A percentile compares a stretch with the other conserved stretches of the same genome.
Conservation (phyloP, 139 green algal species). For the Auxenochlorella pyrenoidosa region DNA sequence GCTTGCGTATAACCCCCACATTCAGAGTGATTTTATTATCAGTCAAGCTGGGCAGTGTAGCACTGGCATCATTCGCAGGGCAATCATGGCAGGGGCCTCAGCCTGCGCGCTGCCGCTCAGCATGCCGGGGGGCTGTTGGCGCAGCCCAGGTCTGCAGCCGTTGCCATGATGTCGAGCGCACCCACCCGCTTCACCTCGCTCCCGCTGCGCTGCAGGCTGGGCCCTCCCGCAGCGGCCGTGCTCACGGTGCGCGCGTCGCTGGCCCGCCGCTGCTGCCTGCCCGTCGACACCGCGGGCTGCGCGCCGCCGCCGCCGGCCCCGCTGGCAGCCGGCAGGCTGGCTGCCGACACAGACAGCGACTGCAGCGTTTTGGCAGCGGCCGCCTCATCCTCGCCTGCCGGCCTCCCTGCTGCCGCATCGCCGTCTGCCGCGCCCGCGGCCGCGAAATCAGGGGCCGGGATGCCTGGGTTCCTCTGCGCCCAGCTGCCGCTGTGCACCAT, state of each 20-base stretch:
- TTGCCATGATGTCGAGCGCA: conserved; percentile 18
- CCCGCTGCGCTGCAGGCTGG: not conserved
- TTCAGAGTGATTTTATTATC: no score
- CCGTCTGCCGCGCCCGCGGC: not conserved
- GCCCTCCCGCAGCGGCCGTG: not conserved
- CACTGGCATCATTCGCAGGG: no score
- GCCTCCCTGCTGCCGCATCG: no score
- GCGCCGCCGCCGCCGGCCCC: not conserved
- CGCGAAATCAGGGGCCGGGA: not conserved
- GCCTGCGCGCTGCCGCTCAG: not conserved
- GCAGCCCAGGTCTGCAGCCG: not conserved
- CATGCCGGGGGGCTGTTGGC: not conserved
- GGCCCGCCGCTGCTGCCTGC: not conserved
- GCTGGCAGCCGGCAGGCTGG: not conserved
- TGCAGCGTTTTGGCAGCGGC: conserved; percentile 14
- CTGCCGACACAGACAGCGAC: not conserved
- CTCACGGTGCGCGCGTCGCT: not conserved
- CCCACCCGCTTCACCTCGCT: conserved; percentile 11
- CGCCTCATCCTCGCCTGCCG: not conserved
- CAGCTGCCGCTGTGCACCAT: not conserved
- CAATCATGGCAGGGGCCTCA: no score
- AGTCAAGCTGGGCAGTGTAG: no score
- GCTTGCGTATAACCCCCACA: no score
- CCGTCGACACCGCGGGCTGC: conserved; percentile 1
- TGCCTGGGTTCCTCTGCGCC: not conserved